These are phyloP conservation scores for Logfia minima DNA, from an alignment of 129 eudicot genomes.

Conservation along the genomic window DNA sequence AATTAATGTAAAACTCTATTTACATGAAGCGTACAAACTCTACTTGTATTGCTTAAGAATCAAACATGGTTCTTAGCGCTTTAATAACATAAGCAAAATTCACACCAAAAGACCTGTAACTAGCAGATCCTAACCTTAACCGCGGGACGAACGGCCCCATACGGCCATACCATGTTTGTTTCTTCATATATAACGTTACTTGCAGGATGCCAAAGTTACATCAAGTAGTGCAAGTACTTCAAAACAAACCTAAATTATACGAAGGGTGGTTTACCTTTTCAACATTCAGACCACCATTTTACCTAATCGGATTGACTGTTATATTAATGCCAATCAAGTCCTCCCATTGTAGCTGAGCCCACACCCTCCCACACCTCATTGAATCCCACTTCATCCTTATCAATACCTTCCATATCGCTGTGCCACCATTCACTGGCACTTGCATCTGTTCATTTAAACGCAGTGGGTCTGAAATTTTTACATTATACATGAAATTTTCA, in stretches of 20 bases:
- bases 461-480: background rate
- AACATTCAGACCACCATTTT: background rate
- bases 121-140: background rate
- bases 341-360: constrained; percentile 85
- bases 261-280: background rate
- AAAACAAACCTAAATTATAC: constrained; percentile 14
- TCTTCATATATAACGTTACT: background rate
- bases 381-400: constrained; percentile 79
- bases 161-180: background rate
- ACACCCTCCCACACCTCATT: constrained; percentile 90
- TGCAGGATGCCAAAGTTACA: background rate
- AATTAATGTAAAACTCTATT: background rate
- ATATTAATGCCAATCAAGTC: constrained; percentile 73
- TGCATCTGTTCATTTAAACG: constrained; percentile 55
- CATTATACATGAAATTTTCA: background rate
- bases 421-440: constrained; percentile 97
- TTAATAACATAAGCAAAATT: background rate
- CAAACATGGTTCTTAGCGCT: background rate
- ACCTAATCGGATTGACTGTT: constrained; percentile 10
- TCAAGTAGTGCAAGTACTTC: background rate
- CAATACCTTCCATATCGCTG: constrained; percentile 83
- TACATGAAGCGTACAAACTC: background rate
- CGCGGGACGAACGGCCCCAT: background rate
- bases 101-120: background rate
- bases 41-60: background rate